Evolutionary conservation across 768 basidiomycete species (phyloP).

Genomic region (Piloderma croceum): DNA sequence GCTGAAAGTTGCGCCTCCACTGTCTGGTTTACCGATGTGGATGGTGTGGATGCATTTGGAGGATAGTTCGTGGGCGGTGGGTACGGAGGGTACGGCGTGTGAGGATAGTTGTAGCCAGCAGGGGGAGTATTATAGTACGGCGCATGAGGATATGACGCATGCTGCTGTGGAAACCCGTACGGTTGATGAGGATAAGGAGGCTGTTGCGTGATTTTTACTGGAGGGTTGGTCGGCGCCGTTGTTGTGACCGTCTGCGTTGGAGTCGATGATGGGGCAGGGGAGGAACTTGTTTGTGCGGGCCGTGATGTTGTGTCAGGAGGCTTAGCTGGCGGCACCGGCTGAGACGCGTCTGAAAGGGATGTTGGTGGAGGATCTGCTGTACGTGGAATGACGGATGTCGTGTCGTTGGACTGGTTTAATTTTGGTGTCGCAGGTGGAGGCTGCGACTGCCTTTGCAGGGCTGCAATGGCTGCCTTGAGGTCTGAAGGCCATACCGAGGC

Average conservation of each 20-base stretch:
- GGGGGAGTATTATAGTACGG: conserved; percentile 57
- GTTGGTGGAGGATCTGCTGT: too few species aligned
- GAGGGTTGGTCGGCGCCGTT: conserved; percentile 8
- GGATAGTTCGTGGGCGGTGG: conserved; percentile 19
- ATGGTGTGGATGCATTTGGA: background rate
- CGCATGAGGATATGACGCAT: conserved; percentile 53
- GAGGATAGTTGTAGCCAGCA: conserved; percentile 35
- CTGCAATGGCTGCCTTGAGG: conserved; percentile 57
- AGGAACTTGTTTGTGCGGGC: conserved; percentile 21
- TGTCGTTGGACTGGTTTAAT: conserved; percentile 13
- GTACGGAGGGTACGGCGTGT: conserved; percentile 31
- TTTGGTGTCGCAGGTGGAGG: conserved; percentile 18
- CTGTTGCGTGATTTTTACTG: too few species aligned
- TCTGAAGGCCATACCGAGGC: conserved; percentile 70
- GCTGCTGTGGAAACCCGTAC: conserved; percentile 41
- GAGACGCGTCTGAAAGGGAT: too few species aligned
- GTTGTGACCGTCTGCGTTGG: too few species aligned
- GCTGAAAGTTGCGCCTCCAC: conserved; percentile 14
- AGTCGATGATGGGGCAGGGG: conserved; percentile 15
- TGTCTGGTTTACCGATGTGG: background rate
- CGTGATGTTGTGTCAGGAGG: conserved; percentile 8
- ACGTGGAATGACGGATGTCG: conserved; percentile 21
- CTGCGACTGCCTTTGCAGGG: conserved; percentile 31
- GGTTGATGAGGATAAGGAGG: conserved; percentile 48
- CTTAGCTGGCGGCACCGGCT: too few species aligned